Evolutionary conservation across 2,329 filamentous ascomycete genomes (phyloP), one percentile per base, ranked within the genome.

Genomic region (Colletotrichum noveboracense): DNA sequence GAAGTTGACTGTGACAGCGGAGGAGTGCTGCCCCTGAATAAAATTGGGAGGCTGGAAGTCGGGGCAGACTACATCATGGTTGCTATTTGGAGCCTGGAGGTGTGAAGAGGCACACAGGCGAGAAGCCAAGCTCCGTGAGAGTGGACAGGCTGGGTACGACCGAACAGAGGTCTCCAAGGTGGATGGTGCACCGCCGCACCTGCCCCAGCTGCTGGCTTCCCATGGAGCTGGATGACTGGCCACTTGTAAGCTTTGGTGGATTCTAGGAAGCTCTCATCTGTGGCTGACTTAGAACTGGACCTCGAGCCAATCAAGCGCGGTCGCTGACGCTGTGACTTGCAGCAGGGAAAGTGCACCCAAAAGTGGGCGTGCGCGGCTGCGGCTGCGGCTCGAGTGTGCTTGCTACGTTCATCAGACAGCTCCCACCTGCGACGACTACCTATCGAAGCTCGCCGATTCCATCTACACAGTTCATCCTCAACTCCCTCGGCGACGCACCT

Each of bases 341-440:
- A 75, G 52, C 55, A 71, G 55, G 68, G 72, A 75, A 52, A 75
- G 68, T 71, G 68, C 18, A 61, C 71, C 60, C 61, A 66, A 71
- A 66, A 60, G 55, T 34, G 58, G 56, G 71, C 38, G 43, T 30
- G 34, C 21, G 34, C 32, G 58, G 74, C 38, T 55, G 74, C 74
- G 70, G 58, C 74, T 76, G 65, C 58, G 64, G 74, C 65, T 48
- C 69, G 48, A 64, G 28, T 56, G 64, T 62, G 52, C 30, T 62
- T 21, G 30, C 72, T 73, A 52, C 56, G 56, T 71, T 71, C 70
- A 65, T 74, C 74, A 75, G 61, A 68, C 70, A 76, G 74, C 71
- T 71, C 36, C 62, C 74, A 26, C 43, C 70, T 58, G 48, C 71
- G 52, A 70, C 74, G 61, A 76, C 74, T 36, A 48, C 56, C 70